Evolutionary conservation across 768 basidiomycete species (phyloP).

Genomic region (Lactarius sp.): DNA sequence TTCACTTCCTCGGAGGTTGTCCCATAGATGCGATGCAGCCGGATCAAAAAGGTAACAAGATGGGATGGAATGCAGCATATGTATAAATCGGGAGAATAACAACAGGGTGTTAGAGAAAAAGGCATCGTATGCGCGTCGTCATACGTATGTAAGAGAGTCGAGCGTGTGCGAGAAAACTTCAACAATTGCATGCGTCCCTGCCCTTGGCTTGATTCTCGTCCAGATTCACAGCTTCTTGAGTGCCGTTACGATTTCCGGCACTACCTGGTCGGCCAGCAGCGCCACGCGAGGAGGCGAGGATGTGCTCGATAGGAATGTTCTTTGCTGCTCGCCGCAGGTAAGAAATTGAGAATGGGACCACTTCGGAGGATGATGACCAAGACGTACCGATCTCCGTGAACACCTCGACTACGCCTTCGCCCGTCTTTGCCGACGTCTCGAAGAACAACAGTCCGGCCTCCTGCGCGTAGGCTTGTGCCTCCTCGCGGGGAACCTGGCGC

Average conservation of each 20-base stretch:
- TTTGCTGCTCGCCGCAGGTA: constrained; percentile 44
- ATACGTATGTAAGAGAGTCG: constrained; percentile 6
- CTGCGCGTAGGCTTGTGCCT: constrained; percentile 93
- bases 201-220: constrained; percentile 60
- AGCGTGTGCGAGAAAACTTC: constrained; percentile 29
- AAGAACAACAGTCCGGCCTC: constrained; percentile 95
- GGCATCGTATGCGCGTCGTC: constrained; percentile 1
- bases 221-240: constrained; percentile 59
- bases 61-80: constrained; percentile 24
- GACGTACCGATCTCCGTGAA: constrained; percentile 94
- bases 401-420: constrained; percentile 90
- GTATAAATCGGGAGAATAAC: constrained; percentile 26
- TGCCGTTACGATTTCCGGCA: constrained; percentile 47
- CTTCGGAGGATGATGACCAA: neutral
- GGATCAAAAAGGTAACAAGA: constrained; percentile 27
- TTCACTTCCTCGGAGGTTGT: constrained; percentile 21
- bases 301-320: constrained; percentile 90
- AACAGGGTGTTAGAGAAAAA: constrained; percentile 11
- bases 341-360: neutral
- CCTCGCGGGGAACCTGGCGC: constrained; percentile 88
- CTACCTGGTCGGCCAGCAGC: constrained; percentile 58
- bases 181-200: constrained; percentile 82
- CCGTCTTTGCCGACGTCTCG: constrained; percentile 97
- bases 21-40: constrained; percentile 25
- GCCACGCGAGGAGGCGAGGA: constrained; percentile 77